Evolutionary conservation across 352 stramenopile genomes (phyloP), one percentile per base, ranked within the genome.

Genomic region (Chloridella minuta): DNA sequence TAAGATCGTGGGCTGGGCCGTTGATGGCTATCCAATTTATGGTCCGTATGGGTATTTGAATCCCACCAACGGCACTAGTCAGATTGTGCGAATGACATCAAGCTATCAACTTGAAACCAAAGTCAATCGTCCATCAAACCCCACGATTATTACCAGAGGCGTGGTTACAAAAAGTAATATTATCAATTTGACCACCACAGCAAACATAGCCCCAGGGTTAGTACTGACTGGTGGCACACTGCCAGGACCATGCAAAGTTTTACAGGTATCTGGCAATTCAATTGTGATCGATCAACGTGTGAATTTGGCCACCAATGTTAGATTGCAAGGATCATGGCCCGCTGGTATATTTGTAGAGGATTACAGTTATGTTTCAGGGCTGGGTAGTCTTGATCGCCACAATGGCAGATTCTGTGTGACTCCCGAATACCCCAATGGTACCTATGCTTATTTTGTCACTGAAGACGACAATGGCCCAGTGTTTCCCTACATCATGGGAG

Each of bases 61-160:
- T 83, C n/a, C 51, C n/a, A 30, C 27, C 27, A 24, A 83, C 23
- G 51, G 51, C 51, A 83, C n/a, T 83, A 24, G 51, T 83, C n/a
- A 24, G 23, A 24, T 83, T 83, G 51, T 83, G 51, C n/a, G 51
- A 83, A 83, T 83, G 51, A 83, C n/a, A 83, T 83, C 51, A 24
- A 83, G 51, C 51, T 83, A 24, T 22, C 23, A 22, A 25, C 23
- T 83, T 25, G 27, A 30, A 30, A 30, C 27, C 27, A 30, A 30
- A 30, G 27, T 30, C 27, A 30, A 30, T 30, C 27, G 27, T 30
- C 27, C 27, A 30, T 30, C 27, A 30, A 30, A 30, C 27, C 27
- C 27, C 27, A 30, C 27, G 27, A 30, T 30, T 30, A 30, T 30
- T 30, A 30, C 27, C 27, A 22, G 51, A 83, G 23, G 23, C 51